phyloP scores from a whole-genome alignment of 2,329 filamentous ascomycete species.

The Fusarium virguliforme region DNA sequence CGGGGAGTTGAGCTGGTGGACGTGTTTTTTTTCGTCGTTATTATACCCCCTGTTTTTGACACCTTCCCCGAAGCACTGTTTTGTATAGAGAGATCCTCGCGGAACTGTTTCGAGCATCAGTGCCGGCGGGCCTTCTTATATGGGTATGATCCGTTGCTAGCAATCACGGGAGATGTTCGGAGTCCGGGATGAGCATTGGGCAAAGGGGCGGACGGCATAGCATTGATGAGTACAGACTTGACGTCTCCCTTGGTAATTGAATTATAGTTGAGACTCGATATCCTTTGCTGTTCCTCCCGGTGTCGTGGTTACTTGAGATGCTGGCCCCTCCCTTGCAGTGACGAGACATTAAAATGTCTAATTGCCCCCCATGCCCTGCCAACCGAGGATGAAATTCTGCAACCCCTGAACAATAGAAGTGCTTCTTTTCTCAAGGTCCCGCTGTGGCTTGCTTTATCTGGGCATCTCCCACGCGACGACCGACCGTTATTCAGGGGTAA shows the following conservation, averaged over 20 bases:
- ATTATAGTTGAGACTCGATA: conserved; percentile 1
- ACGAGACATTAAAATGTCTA: background rate
- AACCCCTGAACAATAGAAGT: background rate
- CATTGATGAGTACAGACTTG: conserved; percentile 23
- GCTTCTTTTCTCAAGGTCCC: conserved; percentile 1
- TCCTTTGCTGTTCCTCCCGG: background rate
- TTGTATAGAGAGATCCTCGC: conserved; percentile 17
- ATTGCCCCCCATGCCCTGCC: background rate
- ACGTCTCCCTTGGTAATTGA: conserved; percentile 20
- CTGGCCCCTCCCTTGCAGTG: background rate
- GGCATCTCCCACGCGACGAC: conserved; percentile 20
- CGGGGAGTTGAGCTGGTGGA: conserved; percentile 38
- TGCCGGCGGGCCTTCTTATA: conserved; percentile 5
- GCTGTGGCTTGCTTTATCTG: conserved; percentile 21
- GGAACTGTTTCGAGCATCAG: conserved; percentile 16
- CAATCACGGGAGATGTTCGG: conserved; percentile 14
- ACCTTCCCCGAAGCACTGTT: conserved; percentile 20
- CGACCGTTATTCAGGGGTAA: conserved; percentile 13
- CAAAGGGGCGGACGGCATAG: conserved; percentile 15
- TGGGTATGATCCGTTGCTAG: conserved; percentile 3
- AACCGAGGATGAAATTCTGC: background rate
- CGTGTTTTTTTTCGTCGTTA: conserved; percentile 43
- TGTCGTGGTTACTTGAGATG: background rate
- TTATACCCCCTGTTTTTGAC: conserved; percentile 47
- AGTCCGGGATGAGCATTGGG: conserved; percentile 17